Conservation (phyloP, 1,284 basidiomycete genomes). For the Apiotrichum porosum region DNA sequence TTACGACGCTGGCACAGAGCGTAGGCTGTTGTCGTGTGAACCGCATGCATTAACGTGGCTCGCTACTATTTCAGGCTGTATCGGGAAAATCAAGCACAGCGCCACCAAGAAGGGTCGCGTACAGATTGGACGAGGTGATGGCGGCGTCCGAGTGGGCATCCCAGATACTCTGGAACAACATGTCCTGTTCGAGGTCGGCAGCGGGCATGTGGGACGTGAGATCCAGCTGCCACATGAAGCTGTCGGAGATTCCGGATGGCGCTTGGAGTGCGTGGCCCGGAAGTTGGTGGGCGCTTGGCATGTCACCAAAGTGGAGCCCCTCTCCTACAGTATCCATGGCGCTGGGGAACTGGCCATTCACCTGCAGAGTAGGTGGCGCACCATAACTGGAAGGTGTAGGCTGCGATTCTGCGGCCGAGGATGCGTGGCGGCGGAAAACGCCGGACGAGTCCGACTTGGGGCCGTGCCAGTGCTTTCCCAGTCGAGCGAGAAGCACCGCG, state of each 20-base stretch:
- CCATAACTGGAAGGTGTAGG: not conserved
- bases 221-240: constrained; percentile 11
- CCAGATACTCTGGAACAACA: constrained; percentile 5
- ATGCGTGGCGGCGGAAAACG: too few species aligned
- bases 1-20: too few species aligned
- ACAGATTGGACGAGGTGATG: constrained; percentile 4
- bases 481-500: constrained; percentile 6
- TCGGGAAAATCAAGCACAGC: constrained; percentile 5
- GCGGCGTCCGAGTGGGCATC: not conserved
- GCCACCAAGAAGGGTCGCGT: constrained; percentile 15
- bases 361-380: too few species aligned
- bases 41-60: too few species aligned
- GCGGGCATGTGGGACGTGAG: constrained; percentile 13
- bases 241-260: not conserved
- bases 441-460: too few species aligned
- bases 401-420: too few species aligned
- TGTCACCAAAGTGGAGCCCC: too few species aligned
- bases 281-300: not conserved
- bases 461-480: constrained; percentile 12
- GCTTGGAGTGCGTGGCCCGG: not conserved
- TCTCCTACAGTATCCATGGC: too few species aligned
- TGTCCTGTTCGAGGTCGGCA: constrained; percentile 12
- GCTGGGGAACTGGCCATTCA: too few species aligned
- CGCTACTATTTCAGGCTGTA: too few species aligned
- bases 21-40: too few species aligned